Evolutionary conservation across 345 rosid species (phyloP).

Genomic region (Brassica incana): DNA sequence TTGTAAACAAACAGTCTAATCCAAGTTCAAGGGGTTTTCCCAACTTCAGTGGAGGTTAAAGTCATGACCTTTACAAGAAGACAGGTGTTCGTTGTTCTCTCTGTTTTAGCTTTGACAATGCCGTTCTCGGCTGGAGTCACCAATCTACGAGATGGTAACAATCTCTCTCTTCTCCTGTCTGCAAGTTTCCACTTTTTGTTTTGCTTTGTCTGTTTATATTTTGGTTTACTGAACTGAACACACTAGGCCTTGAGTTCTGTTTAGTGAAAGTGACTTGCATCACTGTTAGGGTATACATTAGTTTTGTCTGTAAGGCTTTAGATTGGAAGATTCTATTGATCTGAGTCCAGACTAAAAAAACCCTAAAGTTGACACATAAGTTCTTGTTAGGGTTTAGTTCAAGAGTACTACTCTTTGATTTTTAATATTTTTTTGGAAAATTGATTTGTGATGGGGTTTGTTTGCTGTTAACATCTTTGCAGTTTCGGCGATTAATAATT

Average conservation of each 20-base stretch:
- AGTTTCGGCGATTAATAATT: constrained; percentile 76
- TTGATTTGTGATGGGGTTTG: not conserved
- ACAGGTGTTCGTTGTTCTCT: constrained; percentile 40
- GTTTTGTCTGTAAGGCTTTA: not conserved
- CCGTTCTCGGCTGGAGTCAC: constrained; percentile 52
- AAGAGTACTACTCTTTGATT: not conserved
- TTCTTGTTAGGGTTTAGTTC: constrained; percentile 31
- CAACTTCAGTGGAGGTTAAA: constrained; percentile 10
- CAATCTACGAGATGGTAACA: constrained; percentile 67
- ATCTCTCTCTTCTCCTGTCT: constrained; percentile 10
- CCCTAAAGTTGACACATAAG: constrained; percentile 24
- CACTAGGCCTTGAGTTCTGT: constrained; percentile 3
- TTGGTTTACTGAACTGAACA: constrained; percentile 4
- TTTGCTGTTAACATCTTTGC: constrained; percentile 24
- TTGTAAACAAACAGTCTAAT: constrained; percentile 7
- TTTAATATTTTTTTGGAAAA: not conserved
- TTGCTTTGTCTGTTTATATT: not conserved
- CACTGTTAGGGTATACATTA: constrained; percentile 6
- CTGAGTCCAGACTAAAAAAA: not conserved
- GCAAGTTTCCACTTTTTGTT: not conserved
- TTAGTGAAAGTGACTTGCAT: constrained; percentile 7
- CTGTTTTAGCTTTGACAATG: constrained; percentile 42
- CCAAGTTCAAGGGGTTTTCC: constrained; percentile 8
- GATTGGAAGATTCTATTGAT: constrained; percentile 5
- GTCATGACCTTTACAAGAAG: constrained; percentile 49